phyloP scores from a whole-genome alignment of 2,329 filamentous ascomycete genomes.

The Phoma sp. region DNA sequence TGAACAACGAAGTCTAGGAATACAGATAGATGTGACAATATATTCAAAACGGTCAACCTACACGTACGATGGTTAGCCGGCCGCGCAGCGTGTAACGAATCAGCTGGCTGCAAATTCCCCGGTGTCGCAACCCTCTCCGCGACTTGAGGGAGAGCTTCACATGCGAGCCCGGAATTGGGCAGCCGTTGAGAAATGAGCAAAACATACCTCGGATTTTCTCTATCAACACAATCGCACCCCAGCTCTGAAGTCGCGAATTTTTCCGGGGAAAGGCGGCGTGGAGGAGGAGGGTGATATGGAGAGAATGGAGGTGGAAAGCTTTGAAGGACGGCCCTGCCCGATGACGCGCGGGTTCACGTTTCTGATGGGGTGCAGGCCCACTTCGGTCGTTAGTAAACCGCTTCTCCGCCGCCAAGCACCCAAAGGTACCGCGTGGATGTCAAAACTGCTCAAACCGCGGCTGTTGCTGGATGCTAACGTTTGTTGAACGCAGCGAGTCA shows the following conservation, averaged over 20 bases:
- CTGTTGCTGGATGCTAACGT: background rate
- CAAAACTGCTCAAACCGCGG: background rate
- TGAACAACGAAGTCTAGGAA: conserved; percentile 1
- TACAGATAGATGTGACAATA: conserved; percentile 13
- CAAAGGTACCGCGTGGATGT: conserved; percentile 8
- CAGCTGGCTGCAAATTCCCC: conserved; percentile 6
- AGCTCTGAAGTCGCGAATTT: conserved; percentile 11
- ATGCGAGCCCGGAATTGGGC: conserved; percentile 6
- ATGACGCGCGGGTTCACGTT: conserved; percentile 18
- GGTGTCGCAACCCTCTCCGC: conserved; percentile 5
- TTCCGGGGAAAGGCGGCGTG: conserved; percentile 18
- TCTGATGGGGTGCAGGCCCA: conserved; percentile 12
- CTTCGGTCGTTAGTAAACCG: conserved; percentile 15
- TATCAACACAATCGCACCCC: conserved; percentile 8
- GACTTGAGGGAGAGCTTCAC: background rate
- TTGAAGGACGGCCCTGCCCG: conserved; percentile 11
- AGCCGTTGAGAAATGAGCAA: background rate
- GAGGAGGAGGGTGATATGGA: conserved; percentile 15
- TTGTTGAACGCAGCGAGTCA: conserved; percentile 9
- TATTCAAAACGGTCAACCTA: conserved; percentile 9
- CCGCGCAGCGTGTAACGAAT: conserved; percentile 15
- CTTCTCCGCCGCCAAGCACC: conserved; percentile 17
- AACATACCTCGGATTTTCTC: conserved; percentile 13
- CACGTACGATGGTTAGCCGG: conserved; percentile 13
- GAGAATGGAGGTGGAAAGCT: conserved; percentile 17